Evolutionary conservation across 208 protist genomes (phyloP).

Genomic region (Leishmania tropica): DNA sequence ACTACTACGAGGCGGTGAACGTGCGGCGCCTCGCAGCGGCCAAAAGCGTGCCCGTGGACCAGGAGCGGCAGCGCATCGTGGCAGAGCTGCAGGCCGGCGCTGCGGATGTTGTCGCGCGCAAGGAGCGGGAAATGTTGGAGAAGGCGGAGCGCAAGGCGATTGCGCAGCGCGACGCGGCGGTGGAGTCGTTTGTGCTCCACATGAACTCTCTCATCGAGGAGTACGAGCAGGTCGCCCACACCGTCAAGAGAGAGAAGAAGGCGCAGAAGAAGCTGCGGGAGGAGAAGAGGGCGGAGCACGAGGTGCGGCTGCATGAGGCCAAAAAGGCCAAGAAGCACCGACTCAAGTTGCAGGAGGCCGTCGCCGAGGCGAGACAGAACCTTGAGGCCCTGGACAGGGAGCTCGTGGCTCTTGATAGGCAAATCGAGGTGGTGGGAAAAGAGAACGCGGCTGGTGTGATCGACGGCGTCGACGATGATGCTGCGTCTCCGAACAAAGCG

Average conservation of each 20-base stretch:
- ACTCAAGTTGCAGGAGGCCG: slow-evolving; percentile 56
- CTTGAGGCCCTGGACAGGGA: slow-evolving; percentile 34
- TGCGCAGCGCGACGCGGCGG: slow-evolving; percentile 48
- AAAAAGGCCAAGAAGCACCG: slow-evolving; percentile 88
- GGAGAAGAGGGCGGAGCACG: slow-evolving; percentile 54
- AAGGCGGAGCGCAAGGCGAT: slow-evolving; percentile 37
- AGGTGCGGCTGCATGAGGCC: slow-evolving; percentile 64
- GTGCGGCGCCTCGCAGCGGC: slow-evolving; percentile 35
- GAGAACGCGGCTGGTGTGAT: not conserved
- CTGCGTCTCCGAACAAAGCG: slow-evolving; percentile 12
- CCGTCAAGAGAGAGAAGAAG: slow-evolving; percentile 80
- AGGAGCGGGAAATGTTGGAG: slow-evolving; percentile 51
- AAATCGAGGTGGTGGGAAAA: slow-evolving; percentile 23
- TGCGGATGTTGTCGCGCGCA: slow-evolving; percentile 33
- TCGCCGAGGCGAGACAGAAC: slow-evolving; percentile 36
- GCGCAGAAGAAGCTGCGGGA: slow-evolving; percentile 59
- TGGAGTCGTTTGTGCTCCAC: slow-evolving; percentile 66
- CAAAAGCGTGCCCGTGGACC: slow-evolving; percentile 37
- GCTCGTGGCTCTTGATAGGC: slow-evolving; percentile 32
- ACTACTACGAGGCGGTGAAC: slow-evolving; percentile 58
- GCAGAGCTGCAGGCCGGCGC: slow-evolving; percentile 38
- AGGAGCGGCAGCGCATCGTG: slow-evolving; percentile 35
- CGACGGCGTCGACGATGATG: not conserved
- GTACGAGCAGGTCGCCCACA: slow-evolving; percentile 62
- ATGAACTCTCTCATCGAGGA: slow-evolving; percentile 88